A percentile compares a stretch with the other conserved stretches of the same genome.
Evolutionary conservation across 176 grass and related monocot genomes (phyloP).

Genomic region (Phyllostachys edulis): DNA sequence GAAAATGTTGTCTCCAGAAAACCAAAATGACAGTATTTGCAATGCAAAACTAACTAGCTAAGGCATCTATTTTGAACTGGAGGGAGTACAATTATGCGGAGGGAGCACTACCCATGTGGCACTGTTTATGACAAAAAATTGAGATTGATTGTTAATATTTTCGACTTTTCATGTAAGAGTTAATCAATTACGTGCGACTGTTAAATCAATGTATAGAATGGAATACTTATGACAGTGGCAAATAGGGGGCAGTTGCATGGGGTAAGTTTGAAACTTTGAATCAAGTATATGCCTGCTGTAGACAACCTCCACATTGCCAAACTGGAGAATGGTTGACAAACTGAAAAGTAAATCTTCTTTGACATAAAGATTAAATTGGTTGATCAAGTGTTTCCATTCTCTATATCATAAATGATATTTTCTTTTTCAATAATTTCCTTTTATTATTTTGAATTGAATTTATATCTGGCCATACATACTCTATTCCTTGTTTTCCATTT

Average conservation of each 20-base stretch:
- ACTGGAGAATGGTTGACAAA: too few relatives aligned
- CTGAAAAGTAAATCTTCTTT: too few relatives aligned
- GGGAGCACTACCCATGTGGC: not conserved
- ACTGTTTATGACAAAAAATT: not conserved
- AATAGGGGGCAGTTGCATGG: not conserved
- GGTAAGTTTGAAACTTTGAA: not conserved
- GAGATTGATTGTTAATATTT: slow-evolving; percentile 11
- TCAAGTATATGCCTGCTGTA: slow-evolving; percentile 1
- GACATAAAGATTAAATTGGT: not conserved
- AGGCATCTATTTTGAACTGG: not conserved
- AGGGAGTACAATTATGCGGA: not conserved
- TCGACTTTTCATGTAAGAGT: not conserved
- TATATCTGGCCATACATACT: not conserved
- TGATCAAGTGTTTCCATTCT: not conserved
- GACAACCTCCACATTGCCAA: not conserved
- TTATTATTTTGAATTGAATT: not conserved
- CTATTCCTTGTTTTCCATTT: not conserved
- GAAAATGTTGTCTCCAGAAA: not conserved
- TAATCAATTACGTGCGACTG: not conserved
- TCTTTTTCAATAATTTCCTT: not conserved
- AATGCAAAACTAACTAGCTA: not conserved
- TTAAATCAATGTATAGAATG: not conserved
- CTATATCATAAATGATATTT: not conserved
- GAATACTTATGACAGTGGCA: not conserved
- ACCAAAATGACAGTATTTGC: not conserved